Evolutionary conservation across 148 eudicot genomes (phyloP).

Genomic region (Euryodendron excelsum): DNA sequence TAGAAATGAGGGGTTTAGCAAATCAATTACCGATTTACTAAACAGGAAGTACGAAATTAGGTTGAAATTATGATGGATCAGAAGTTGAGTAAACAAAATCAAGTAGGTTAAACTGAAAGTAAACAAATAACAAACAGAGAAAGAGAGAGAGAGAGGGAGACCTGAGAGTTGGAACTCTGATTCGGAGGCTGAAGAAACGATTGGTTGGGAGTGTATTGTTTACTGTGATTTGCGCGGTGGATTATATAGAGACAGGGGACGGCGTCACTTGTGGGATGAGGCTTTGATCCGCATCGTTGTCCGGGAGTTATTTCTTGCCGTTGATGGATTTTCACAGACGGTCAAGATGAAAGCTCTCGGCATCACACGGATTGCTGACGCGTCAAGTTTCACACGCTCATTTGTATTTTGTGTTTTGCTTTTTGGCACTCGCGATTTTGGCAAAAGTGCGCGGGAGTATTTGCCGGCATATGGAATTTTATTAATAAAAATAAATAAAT

Average conservation of each 20-base stretch:
- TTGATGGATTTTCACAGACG: not conserved
- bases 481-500: too few species aligned
- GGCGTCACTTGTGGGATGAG: not conserved
- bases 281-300: not conserved
- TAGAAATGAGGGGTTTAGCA: too few species aligned
- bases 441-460: not conserved
- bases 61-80: too few species aligned
- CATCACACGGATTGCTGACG: slow-evolving; percentile 8
- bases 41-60: too few species aligned
- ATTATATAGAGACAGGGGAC: not conserved
- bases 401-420: too few species aligned
- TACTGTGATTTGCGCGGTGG: too few species aligned
- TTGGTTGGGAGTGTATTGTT: not conserved
- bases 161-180: too few species aligned
- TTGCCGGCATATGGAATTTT: not conserved
- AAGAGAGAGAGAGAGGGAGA: too few species aligned
- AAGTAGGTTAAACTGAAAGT: not conserved
- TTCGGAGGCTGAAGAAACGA: not conserved
- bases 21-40: too few species aligned
- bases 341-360: not conserved
- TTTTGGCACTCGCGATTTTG: not conserved
- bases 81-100: too few species aligned
- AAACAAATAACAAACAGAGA: not conserved
- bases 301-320: not conserved
- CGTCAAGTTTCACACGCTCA: not conserved